Evolutionary conservation across 139 green algal species (phyloP).

Genomic region (Ostreobium quekettii): DNA sequence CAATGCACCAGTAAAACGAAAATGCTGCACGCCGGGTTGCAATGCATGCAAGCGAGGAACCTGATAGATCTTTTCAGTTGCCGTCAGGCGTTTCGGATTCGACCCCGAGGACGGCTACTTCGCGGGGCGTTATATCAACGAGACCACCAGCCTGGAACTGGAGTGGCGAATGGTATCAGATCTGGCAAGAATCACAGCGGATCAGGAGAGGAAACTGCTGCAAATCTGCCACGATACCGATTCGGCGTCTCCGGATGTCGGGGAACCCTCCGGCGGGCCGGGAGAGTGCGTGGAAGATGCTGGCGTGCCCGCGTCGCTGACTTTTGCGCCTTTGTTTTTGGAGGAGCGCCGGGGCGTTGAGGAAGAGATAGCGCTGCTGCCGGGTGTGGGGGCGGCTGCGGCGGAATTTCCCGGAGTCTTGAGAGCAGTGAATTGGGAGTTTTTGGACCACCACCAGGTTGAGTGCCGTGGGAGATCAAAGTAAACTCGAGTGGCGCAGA

Average conservation of each 20-base stretch:
- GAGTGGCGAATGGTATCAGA: conserved; percentile 21
- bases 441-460: conserved; percentile 25
- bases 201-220: conserved; percentile 14
- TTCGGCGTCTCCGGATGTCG: no score
- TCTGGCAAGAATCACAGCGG: conserved; percentile 2
- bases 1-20: no score
- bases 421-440: not conserved
- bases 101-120: conserved; percentile 31
- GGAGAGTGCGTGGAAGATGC: no score
- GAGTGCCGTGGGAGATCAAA: not conserved
- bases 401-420: conserved; percentile 17
- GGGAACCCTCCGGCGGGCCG: no score
- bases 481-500: no score
- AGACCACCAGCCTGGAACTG: conserved; percentile 23
- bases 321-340: conserved; percentile 21
- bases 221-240: not conserved
- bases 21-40: no score
- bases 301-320: not conserved
- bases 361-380: conserved; percentile 18
- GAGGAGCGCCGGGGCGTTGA: conserved; percentile 17
- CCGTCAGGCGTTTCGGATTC: conserved; percentile 18
- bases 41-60: no score
- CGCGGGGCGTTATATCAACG: conserved; percentile 22
- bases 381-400: conserved; percentile 19
- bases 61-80: not conserved